Conservation (phyloP, 2,329 filamentous ascomycete species). For the Ophiostoma sp. region DNA sequence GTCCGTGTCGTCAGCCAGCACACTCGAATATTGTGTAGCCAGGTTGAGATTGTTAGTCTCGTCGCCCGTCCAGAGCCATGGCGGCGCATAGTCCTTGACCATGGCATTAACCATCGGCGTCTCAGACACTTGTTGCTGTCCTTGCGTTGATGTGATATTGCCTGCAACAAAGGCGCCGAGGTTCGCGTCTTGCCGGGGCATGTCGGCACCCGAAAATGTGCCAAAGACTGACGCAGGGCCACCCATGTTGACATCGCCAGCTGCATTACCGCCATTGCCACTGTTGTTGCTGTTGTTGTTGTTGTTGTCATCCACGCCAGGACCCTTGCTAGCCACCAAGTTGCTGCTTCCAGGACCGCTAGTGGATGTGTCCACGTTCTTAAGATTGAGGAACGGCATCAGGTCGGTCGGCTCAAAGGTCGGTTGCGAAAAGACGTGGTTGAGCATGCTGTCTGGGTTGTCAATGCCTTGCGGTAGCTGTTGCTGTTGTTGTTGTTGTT, state of each 20-base stretch:
- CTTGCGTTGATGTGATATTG: not conserved
- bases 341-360: not conserved
- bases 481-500: constrained; percentile 20
- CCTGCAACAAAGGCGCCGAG: constrained; percentile 23
- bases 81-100: constrained; percentile 45
- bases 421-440: constrained; percentile 37
- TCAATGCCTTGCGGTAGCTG: constrained; percentile 4
- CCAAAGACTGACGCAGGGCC: constrained; percentile 20
- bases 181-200: constrained; percentile 27
- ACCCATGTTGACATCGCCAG: not conserved
- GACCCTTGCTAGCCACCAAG: not conserved
- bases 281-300: too few species aligned
- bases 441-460: constrained; percentile 33
- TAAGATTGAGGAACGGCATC: constrained; percentile 30
- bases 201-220: constrained; percentile 21
- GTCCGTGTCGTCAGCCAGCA: constrained; percentile 32
- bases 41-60: not conserved
- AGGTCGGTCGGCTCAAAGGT: constrained; percentile 37
- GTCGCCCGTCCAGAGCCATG: constrained; percentile 49
- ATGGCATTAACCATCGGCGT: constrained; percentile 39
- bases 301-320: not conserved
- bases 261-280: not conserved
- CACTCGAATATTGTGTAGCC: constrained; percentile 23
- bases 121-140: not conserved
- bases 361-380: constrained; percentile 19